Evolutionary conservation across 306 rosid genomes (phyloP).

Genomic region (Nissolia schottii): DNA sequence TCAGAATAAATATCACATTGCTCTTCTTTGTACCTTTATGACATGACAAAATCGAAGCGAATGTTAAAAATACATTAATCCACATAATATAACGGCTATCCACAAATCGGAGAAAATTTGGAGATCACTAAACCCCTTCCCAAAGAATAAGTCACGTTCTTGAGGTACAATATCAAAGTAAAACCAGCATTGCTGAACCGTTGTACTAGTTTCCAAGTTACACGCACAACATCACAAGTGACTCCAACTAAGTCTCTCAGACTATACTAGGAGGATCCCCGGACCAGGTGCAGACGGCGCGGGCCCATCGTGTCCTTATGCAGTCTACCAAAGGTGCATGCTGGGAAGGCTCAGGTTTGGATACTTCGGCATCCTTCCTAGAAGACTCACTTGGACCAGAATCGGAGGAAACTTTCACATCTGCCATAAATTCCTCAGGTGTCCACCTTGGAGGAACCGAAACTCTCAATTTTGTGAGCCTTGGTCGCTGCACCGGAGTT

Average conservation of each 20-base stretch:
- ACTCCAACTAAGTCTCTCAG: conserved; percentile 29
- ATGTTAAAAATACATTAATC: conserved; percentile 38
- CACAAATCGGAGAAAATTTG: conserved; percentile 29
- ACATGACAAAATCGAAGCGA: conserved; percentile 44
- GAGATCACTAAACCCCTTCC: conserved; percentile 14
- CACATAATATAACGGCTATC: conserved; percentile 32
- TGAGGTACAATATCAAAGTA: conserved; percentile 10
- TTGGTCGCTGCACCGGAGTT: conserved; percentile 78
- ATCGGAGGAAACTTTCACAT: conserved; percentile 61
- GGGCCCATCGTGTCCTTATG: conserved; percentile 90
- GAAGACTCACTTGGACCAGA: conserved; percentile 49
- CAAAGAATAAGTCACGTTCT: conserved; percentile 29
- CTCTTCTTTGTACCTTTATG: conserved; percentile 21
- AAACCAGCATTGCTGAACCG: too few species aligned
- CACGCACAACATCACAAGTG: conserved; percentile 2
- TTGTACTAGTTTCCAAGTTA: too few species aligned
- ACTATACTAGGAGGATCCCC: conserved; percentile 98
- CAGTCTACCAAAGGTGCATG: conserved; percentile 98
- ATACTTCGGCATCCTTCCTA: conserved; percentile 52
- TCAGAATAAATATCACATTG: conserved; percentile 25
- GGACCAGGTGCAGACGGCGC: conserved; percentile 80
- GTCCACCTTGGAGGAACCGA: conserved; percentile 99
- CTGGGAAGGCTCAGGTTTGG: conserved; percentile 76
- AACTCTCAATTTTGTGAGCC: conserved; percentile 84
- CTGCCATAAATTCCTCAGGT: conserved; percentile 91